Evolutionary conservation across 192 early-diverging fungal genomes (phyloP).

Genomic region (Gonapodya sp.): DNA sequence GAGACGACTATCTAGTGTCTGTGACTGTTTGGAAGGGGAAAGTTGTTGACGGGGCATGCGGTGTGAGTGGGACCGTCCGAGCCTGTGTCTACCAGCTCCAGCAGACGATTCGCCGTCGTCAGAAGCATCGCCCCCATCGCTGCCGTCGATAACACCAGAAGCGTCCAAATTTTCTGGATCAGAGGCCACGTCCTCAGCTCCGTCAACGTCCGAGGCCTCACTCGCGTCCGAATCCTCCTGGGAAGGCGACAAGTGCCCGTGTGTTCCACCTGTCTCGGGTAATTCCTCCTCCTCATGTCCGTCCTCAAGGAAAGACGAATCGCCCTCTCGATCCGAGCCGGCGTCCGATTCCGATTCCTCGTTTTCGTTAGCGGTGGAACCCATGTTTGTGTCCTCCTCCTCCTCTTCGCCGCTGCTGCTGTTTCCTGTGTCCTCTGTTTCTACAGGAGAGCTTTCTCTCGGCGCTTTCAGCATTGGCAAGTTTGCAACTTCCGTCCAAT

Average conservation of each 20-base stretch:
- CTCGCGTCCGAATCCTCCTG: background rate
- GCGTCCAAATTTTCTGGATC: background rate
- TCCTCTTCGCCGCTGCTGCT: background rate
- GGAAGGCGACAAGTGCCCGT: background rate
- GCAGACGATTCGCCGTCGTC: background rate
- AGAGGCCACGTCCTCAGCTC: background rate
- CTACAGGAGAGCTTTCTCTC: background rate
- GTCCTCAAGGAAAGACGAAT: background rate
- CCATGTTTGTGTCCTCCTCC: background rate
- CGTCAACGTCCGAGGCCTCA: background rate
- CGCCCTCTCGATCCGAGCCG: background rate
- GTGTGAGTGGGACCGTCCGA: background rate
- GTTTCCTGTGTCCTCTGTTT: background rate
- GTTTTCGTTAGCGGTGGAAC: background rate
- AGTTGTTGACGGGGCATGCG: background rate
- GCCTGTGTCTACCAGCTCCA: background rate
- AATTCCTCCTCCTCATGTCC: background rate
- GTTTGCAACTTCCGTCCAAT: background rate
- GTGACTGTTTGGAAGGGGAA: too few relatives aligned
- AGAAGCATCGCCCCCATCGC: background rate
- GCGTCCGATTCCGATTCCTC: background rate
- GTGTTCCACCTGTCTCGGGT: background rate
- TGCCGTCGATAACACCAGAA: background rate
- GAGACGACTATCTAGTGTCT: too few relatives aligned
- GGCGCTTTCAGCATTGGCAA: background rate